Evolutionary conservation across 768 basidiomycete genomes (phyloP).

Genomic region (Leccinum subgranulosum): DNA sequence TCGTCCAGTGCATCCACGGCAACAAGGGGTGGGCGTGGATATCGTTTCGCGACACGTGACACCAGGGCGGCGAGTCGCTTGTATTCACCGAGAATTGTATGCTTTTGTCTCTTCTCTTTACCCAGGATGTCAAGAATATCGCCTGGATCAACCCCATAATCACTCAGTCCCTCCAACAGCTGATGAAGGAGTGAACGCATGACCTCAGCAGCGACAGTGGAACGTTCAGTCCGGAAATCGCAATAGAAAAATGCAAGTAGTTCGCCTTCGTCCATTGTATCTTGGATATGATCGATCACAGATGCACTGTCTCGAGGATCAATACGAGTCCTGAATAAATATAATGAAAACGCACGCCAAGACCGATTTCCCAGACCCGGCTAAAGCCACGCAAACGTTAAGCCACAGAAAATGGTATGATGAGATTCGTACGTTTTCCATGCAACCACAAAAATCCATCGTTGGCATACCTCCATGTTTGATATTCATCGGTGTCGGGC

Average conservation of each 20-base stretch:
- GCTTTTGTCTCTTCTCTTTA: not conserved
- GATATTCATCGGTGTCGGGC: not conserved
- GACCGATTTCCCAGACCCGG: not conserved
- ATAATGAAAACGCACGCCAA: not conserved
- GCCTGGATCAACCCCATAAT: not conserved
- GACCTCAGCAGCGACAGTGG: not conserved
- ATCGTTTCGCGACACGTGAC: not conserved
- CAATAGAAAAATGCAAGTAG: not conserved
- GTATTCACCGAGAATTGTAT: not conserved
- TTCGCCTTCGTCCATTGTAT: not conserved
- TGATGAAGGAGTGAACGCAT: not conserved
- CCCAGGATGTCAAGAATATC: not conserved
- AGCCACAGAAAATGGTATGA: not conserved
- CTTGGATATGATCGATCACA: not conserved
- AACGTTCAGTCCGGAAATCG: not conserved
- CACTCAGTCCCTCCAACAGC: not conserved
- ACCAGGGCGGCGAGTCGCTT: not conserved
- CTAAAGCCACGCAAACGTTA: not conserved
- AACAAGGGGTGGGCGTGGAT: not conserved
- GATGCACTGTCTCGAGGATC: not conserved
- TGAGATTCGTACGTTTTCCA: not conserved
- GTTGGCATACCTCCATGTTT: not conserved
- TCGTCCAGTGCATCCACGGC: slow-evolving; percentile 18
- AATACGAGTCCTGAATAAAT: not conserved
- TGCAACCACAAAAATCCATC: not conserved